These are phyloP conservation scores for Conticribra weissflogii DNA, from an alignment of 108 stramenopile species.

Conservation along the genomic window DNA sequence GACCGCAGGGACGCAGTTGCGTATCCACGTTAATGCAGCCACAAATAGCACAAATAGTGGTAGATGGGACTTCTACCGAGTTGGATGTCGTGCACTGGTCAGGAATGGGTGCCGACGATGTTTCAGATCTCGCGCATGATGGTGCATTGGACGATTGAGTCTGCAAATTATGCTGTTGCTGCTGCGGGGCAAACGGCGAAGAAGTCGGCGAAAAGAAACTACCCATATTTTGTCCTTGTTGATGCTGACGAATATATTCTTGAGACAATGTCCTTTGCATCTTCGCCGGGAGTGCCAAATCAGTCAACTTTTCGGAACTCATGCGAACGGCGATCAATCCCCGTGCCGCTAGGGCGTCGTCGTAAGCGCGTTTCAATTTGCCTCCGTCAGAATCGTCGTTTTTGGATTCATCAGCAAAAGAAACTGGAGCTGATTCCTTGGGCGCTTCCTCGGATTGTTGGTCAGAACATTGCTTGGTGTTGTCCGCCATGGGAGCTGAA, in stretches of 20 bases:
- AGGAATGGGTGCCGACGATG: slow-evolving; percentile 2
- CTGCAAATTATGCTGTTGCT: slow-evolving; percentile 8
- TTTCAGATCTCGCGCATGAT: neutral
- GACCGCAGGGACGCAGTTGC: slow-evolving; percentile 89
- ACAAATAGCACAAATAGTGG: slow-evolving; percentile 81
- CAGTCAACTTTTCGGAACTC: slow-evolving; percentile 86
- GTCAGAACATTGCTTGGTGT: slow-evolving; percentile 12
- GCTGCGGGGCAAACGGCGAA: slow-evolving; percentile 39
- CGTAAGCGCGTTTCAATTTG: slow-evolving; percentile 84
- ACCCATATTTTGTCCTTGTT: slow-evolving; percentile 50
- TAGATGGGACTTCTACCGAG: slow-evolving; percentile 80
- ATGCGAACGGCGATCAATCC: slow-evolving; percentile 87
- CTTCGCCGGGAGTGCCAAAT: slow-evolving; percentile 83
- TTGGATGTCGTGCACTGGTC: slow-evolving; percentile 32
- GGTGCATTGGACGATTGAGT: slow-evolving; percentile 14
- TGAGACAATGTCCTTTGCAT: slow-evolving; percentile 87
- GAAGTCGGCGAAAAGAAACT: slow-evolving; percentile 48
- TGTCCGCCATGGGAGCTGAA: slow-evolving; percentile 46
- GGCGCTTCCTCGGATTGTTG: slow-evolving; percentile 26
- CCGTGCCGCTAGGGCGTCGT: slow-evolving; percentile 88
- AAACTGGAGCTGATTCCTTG: slow-evolving; percentile 36
- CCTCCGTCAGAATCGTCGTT: slow-evolving; percentile 50
- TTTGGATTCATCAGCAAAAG: slow-evolving; percentile 39
- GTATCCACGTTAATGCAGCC: slow-evolving; percentile 79
- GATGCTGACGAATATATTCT: slow-evolving; percentile 77